These are phyloP conservation scores for Striga hermonthica DNA, from an alignment of 305 asterid species.

Conservation along the genomic window DNA sequence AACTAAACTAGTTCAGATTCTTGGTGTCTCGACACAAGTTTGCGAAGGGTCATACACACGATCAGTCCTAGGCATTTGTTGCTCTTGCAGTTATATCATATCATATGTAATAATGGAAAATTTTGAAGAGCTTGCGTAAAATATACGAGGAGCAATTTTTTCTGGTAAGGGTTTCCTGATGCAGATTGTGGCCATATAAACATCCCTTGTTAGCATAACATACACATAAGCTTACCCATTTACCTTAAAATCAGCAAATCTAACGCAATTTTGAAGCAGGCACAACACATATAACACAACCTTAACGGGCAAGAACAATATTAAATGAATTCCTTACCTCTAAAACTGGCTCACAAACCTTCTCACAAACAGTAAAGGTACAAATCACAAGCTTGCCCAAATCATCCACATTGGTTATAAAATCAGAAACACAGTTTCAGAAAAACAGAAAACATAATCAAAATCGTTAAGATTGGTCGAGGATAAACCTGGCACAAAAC, in stretches of 20 bases:
- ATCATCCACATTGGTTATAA: conserved; percentile 14
- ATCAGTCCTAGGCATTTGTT: too few species aligned
- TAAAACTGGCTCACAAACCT: neutral
- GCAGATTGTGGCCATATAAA: too few species aligned
- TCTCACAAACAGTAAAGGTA: neutral
- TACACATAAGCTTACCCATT: conserved; percentile 4
- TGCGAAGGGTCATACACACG: too few species aligned
- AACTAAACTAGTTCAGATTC: too few species aligned
- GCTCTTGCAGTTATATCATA: too few species aligned
- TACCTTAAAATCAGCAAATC: neutral
- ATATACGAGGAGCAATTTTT: too few species aligned
- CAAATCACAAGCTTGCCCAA: neutral
- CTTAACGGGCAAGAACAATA: conserved; percentile 1
- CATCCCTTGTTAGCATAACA: neutral
- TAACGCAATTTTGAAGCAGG: neutral
- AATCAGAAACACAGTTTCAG: neutral
- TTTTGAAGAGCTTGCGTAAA: too few species aligned
- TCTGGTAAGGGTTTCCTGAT: too few species aligned
- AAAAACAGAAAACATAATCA: neutral
- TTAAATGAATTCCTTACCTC: neutral
- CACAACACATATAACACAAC: conserved; percentile 1
- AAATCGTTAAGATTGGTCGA: neutral
- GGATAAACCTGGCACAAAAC: neutral
- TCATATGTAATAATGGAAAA: too few species aligned
- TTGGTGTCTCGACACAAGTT: too few species aligned